Evolutionary conservation across 2,329 filamentous ascomycete species (phyloP).

Genomic region (Hymenoscyphus albidus): DNA sequence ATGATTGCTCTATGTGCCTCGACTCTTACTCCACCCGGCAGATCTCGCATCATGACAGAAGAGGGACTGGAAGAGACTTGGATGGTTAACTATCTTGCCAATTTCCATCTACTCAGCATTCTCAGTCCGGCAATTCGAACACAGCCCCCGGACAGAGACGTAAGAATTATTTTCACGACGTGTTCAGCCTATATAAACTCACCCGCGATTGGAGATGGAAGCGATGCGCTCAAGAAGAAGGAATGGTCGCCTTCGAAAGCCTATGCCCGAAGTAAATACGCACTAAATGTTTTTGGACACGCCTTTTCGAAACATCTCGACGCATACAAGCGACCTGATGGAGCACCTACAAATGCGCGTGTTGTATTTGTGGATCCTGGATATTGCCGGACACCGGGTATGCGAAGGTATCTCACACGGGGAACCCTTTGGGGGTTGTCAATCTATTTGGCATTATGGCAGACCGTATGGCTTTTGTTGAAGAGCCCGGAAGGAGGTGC

Average conservation of each 20-base stretch:
- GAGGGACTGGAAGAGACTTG: slow-evolving; percentile 87
- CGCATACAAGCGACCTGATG: slow-evolving; percentile 77
- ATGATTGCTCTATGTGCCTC: slow-evolving; percentile 87
- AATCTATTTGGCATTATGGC: slow-evolving; percentile 73
- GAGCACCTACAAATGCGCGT: slow-evolving; percentile 73
- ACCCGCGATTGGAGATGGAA: slow-evolving; percentile 57
- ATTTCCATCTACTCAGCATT: slow-evolving; percentile 91
- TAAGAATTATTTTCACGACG: slow-evolving; percentile 79
- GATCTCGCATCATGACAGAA: slow-evolving; percentile 55
- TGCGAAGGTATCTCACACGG: slow-evolving; percentile 78
- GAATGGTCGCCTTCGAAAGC: slow-evolving; percentile 54
- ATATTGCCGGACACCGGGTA: slow-evolving; percentile 78
- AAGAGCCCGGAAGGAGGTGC: slow-evolving; percentile 82
- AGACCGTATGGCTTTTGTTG: slow-evolving; percentile 79
- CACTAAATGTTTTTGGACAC: slow-evolving; percentile 82
- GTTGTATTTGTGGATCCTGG: slow-evolving; percentile 89
- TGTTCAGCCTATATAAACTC: slow-evolving; percentile 86
- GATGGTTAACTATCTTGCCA: slow-evolving; percentile 93
- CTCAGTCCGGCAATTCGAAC: slow-evolving; percentile 84
- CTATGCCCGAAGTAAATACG: slow-evolving; percentile 67
- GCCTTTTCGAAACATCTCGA: slow-evolving; percentile 92
- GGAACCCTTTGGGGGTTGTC: slow-evolving; percentile 78
- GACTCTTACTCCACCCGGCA: slow-evolving; percentile 66
- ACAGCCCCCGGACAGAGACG: slow-evolving; percentile 90
- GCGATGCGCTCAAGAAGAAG: slow-evolving; percentile 41